Conservation (phyloP, 2,329 filamentous ascomycete species). For the Fusarium tupiense region DNA sequence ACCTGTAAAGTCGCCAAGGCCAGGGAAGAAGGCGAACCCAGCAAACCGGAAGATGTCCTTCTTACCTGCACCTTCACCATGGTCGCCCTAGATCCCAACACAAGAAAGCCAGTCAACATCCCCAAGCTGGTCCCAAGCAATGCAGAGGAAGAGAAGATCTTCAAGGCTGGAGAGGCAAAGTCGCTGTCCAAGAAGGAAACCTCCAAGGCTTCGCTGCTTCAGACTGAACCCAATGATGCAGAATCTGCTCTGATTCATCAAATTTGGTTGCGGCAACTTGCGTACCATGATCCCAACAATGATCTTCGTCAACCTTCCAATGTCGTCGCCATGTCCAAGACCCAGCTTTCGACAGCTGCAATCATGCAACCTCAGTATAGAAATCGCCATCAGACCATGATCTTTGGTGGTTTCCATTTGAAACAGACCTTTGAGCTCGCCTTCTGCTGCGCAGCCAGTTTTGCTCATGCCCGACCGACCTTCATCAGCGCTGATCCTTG, state of each 20-base stretch:
- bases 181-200: constrained; percentile 41
- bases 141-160: constrained; percentile 42
- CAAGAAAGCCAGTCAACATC: constrained; percentile 42
- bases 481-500: constrained; percentile 46
- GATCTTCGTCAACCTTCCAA: constrained; percentile 40
- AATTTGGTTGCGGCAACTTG: constrained; percentile 45
- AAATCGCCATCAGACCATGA: constrained; percentile 46
- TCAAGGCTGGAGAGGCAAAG: constrained; percentile 42
- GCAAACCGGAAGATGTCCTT: constrained; percentile 55
- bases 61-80: constrained; percentile 54
- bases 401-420: constrained; percentile 46
- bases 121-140: constrained; percentile 40
- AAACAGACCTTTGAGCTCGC: constrained; percentile 47
- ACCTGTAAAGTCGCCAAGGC: constrained; percentile 78
- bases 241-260: constrained; percentile 45
- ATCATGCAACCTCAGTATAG: constrained; percentile 47
- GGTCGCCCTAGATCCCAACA: constrained; percentile 44
- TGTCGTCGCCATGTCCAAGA: constrained; percentile 43
- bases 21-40: constrained; percentile 64
- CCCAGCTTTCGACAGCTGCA: constrained; percentile 40
- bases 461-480: constrained; percentile 45
- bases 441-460: constrained; percentile 46
- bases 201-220: constrained; percentile 38
- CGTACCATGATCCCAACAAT: constrained; percentile 44
- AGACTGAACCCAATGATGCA: constrained; percentile 42